These are phyloP conservation scores for Pythium utonaiense DNA, from an alignment of 352 stramenopile genomes.

Conservation along the genomic window DNA sequence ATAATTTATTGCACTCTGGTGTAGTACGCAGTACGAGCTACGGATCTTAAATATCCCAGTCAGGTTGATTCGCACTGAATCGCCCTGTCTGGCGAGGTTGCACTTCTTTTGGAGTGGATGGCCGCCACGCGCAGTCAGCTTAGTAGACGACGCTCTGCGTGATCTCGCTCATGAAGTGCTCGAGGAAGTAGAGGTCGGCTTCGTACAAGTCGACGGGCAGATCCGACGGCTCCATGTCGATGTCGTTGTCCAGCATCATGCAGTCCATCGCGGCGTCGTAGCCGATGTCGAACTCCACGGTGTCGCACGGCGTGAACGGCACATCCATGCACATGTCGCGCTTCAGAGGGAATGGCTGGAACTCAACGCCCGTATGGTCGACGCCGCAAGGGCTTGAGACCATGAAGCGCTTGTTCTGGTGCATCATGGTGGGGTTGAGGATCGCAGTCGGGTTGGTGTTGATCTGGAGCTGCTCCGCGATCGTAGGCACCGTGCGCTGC, in stretches of 20 bases:
- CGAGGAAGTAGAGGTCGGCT: conserved; percentile 75
- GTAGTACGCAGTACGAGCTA: not conserved
- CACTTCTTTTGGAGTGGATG: conserved; percentile 1
- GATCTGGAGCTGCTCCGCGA: conserved; percentile 20
- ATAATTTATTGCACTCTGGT: conserved; percentile 6
- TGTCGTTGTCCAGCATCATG: conserved; percentile 74
- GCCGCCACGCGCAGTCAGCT: conserved; percentile 13
- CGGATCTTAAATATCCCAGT: conserved; percentile 19
- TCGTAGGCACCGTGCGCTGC: conserved; percentile 18
- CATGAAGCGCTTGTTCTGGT: conserved; percentile 22
- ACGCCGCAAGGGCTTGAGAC: conserved; percentile 47
- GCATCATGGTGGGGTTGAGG: conserved; percentile 22
- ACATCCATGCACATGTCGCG: conserved; percentile 67
- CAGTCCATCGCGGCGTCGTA: conserved; percentile 70
- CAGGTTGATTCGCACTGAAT: not conserved
- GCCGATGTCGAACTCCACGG: conserved; percentile 56
- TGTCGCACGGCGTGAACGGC: conserved; percentile 26
- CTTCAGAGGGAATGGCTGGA: conserved; percentile 11
- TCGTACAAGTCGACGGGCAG: conserved; percentile 74
- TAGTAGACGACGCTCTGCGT: conserved; percentile 34
- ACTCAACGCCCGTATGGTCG: conserved; percentile 34
- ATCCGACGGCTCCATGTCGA: conserved; percentile 73
- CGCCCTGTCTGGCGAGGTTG: conserved; percentile 15
- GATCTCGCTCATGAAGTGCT: conserved; percentile 82
- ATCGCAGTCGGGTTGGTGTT: not conserved